phyloP scores from a whole-genome alignment of 768 basidiomycete species.

The Termitomyces sp. region DNA sequence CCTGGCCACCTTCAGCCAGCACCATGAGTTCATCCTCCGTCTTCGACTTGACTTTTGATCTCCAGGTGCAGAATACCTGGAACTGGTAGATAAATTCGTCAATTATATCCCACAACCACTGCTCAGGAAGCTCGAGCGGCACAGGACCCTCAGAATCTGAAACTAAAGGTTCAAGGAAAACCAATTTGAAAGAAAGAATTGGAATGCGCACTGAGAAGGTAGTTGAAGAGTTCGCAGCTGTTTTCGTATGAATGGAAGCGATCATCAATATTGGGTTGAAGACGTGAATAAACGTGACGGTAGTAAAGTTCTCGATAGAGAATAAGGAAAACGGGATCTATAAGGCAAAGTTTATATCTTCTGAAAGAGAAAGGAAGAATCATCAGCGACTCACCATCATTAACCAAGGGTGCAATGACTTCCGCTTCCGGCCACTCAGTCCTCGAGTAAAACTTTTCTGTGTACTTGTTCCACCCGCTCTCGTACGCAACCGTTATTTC shows the following conservation, averaged over 20 bases:
- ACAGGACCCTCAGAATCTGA: slow-evolving; percentile 93
- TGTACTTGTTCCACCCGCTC: slow-evolving; percentile 95
- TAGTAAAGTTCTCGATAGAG: slow-evolving; percentile 96
- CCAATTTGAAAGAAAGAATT: neutral
- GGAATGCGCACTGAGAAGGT: slow-evolving; percentile 73
- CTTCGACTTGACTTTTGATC: slow-evolving; percentile 79
- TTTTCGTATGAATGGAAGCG: slow-evolving; percentile 98
- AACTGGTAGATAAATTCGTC: slow-evolving; percentile 99
- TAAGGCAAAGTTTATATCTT: neutral
- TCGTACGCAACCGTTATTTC: slow-evolving; percentile 94
- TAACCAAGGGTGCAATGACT: slow-evolving; percentile 88
- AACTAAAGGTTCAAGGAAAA: neutral
- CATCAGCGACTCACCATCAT: slow-evolving; percentile 60
- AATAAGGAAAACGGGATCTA: slow-evolving; percentile 93
- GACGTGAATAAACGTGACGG: slow-evolving; percentile 91
- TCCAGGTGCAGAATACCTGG: slow-evolving; percentile 92
- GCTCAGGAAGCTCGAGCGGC: slow-evolving; percentile 87
- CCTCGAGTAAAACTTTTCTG: slow-evolving; percentile 92
- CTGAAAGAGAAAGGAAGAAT: neutral
- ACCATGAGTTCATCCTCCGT: slow-evolving; percentile 84
- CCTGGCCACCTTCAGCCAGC: slow-evolving; percentile 70
- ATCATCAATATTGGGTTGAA: slow-evolving; percentile 94
- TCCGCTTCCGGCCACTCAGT: slow-evolving; percentile 98
- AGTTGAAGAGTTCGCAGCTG: slow-evolving; percentile 98
- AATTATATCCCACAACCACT: slow-evolving; percentile 98